These are phyloP conservation scores for Neurospora sublineolata DNA, from an alignment of 495 filamentous ascomycete genomes.

Conservation along the genomic window DNA sequence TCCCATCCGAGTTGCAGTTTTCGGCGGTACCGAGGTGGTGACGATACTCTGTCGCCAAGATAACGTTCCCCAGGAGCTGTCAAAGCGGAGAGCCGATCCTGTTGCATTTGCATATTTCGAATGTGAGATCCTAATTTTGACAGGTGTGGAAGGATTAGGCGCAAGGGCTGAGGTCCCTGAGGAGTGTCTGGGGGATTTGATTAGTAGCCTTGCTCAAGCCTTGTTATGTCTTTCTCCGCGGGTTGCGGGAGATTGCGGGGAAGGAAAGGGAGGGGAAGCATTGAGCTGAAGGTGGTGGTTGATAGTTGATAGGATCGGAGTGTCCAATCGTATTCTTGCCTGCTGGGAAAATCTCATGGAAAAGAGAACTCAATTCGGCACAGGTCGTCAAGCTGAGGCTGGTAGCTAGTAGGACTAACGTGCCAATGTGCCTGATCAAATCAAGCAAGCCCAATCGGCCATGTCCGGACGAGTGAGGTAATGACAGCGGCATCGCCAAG, in stretches of 20 bases:
- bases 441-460: background rate
- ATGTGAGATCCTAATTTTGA: background rate
- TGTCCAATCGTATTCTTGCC: background rate
- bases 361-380: background rate
- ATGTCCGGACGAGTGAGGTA: background rate
- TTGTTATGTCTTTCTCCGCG: background rate
- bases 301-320: background rate
- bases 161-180: background rate
- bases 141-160: background rate
- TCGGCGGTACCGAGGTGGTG: background rate
- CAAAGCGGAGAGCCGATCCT: background rate
- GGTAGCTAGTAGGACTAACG: background rate
- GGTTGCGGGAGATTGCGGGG: background rate
- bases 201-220: background rate
- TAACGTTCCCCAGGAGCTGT: background rate
- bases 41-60: background rate
- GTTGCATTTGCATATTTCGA: background rate
- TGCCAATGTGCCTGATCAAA: background rate
- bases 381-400: background rate
- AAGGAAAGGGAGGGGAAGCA: background rate
- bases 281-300: background rate
- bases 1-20: background rate
- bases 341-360: background rate
- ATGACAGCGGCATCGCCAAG: background rate
- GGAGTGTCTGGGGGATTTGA: background rate